A percentile compares a stretch with the other conserved stretches of the same genome.
These are phyloP conservation scores for Kwoniella europaea DNA, from an alignment of 768 basidiomycete genomes.

Conservation along the genomic window DNA sequence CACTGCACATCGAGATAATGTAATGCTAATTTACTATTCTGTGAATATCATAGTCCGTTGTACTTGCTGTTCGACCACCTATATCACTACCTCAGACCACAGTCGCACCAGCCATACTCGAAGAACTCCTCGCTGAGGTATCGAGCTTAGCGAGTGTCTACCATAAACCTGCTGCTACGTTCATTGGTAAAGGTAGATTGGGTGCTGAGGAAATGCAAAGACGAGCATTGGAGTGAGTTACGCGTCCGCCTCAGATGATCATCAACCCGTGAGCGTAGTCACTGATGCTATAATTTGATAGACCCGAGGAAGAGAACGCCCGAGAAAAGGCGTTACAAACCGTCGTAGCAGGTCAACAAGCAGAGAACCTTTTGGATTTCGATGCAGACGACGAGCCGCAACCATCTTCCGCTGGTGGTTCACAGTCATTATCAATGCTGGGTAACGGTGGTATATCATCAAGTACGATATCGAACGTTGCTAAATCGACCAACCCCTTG, in stretches of 20 bases:
- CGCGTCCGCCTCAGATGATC: too few relatives aligned
- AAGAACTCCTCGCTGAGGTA: slow-evolving; percentile 89
- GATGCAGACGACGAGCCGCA: slow-evolving; percentile 70
- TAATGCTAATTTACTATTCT: background rate
- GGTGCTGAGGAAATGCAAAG: slow-evolving; percentile 59
- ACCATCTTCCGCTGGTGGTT: slow-evolving; percentile 63
- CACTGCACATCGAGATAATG: background rate
- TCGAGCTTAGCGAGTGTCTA: slow-evolving; percentile 91
- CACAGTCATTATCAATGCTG: slow-evolving; percentile 15
- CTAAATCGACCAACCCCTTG: slow-evolving; percentile 84
- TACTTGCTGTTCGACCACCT: slow-evolving; percentile 87
- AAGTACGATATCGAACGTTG: slow-evolving; percentile 59
- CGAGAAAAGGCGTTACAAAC: slow-evolving; percentile 86
- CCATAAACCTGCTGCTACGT: slow-evolving; percentile 95
- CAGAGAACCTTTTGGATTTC: slow-evolving; percentile 94
- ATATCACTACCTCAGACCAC: slow-evolving; percentile 92
- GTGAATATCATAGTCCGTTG: slow-evolving; percentile 67
- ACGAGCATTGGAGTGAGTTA: slow-evolving; percentile 53
- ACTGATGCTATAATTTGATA: slow-evolving; percentile 26
- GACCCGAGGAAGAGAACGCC: slow-evolving; percentile 73
- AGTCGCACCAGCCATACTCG: slow-evolving; percentile 81
- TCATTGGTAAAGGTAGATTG: slow-evolving; percentile 87
- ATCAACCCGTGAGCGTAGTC: background rate
- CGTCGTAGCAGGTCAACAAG: slow-evolving; percentile 85
- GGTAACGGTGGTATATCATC: slow-evolving; percentile 41